Base-by-base conservation (phyloP, 2,329 filamentous ascomycete genomes). In the Neofusicoccum laricinum region DNA sequence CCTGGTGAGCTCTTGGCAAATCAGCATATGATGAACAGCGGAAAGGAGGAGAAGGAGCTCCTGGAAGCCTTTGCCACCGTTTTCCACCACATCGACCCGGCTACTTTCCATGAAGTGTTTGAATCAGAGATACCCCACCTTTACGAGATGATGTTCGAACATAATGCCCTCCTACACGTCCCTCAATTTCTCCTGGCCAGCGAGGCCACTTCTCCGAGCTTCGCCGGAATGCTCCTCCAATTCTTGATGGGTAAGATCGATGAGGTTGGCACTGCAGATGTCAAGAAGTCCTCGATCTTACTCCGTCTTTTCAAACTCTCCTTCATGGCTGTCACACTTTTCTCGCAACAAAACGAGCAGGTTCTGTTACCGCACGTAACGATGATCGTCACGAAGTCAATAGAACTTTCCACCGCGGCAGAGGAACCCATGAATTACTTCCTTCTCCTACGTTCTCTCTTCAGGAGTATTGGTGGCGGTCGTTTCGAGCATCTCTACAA, bases 401-500 rank as follows among this genome's bases (percentile, higher is more conserved):
- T 99, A 67, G 92, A 98, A 77, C 82, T 98, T 41, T 97, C 94
- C 1, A 96, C 95, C 6, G 96, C 90, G 65, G 96, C 95, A 0
- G 93, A 97, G 71, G 94, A 98, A 74, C 96, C 96, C 0, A 97
- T 97, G 86, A 99, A 99, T 76, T 99, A 99, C 78, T 99, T 99
- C 78, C 84, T 97, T 11, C 85, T 99, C 1, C 82, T 99, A 43
- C 86, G 95, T 38, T 97, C 93, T 0, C 81, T 99, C 1, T 99
- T 99, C 76, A 83, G 95, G 64, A 98, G 94, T 74, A 99, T 99
- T 61, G 95, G 95, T 21, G 96, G 95, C 57, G 96, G 95, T 7
- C 90, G 97, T 67, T 99, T 99, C 69, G 95, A 99, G 80, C 91
- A 97, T 69, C 84, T 99, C 0, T 99, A 99, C 77, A 99, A 99